phyloP scores from a whole-genome alignment of 2,329 filamentous ascomycete genomes.

The Penicillium sp. region DNA sequence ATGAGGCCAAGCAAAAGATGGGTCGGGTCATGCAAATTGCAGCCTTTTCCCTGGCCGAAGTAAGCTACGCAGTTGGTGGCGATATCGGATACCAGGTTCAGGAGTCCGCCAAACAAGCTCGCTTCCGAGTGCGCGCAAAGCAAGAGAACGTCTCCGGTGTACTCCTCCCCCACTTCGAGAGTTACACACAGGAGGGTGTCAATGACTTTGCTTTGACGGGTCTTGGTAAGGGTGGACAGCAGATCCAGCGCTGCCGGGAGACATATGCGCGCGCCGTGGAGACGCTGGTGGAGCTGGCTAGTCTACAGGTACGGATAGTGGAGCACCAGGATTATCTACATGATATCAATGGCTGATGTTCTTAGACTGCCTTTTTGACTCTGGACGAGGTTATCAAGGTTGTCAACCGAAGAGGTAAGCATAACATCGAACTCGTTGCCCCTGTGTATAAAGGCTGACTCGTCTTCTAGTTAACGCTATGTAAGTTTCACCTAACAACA shows the following conservation, averaged over 20 bases:
- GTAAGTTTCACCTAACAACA: constrained; percentile 44
- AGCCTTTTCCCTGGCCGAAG: constrained; percentile 94
- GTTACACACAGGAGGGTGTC: constrained; percentile 81
- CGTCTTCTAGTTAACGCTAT: constrained; percentile 77
- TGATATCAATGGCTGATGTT: constrained; percentile 10
- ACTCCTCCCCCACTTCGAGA: constrained; percentile 89
- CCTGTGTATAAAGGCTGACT: constrained; percentile 23
- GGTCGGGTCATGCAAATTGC: constrained; percentile 98
- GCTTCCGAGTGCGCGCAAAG: constrained; percentile 89
- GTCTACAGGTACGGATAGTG: constrained; percentile 65
- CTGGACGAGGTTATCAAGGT: constrained; percentile 99
- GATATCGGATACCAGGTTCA: constrained; percentile 97
- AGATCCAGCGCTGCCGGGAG: constrained; percentile 91
- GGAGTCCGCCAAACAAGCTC: constrained; percentile 88
- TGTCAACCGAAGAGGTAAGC: constrained; percentile 85
- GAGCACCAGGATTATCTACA: not conserved
- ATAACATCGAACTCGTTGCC: not conserved
- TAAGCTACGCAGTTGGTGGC: constrained; percentile 93
- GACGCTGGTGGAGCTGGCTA: constrained; percentile 90
- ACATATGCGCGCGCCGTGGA: constrained; percentile 96
- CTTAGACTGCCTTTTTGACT: constrained; percentile 89
- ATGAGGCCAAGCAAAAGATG: constrained; percentile 99
- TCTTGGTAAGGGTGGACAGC: constrained; percentile 93
- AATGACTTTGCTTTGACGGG: constrained; percentile 97
- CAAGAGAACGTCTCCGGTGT: constrained; percentile 99